phyloP scores from a whole-genome alignment of 441 rosid genomes.

The Populus trichocarpa region DNA sequence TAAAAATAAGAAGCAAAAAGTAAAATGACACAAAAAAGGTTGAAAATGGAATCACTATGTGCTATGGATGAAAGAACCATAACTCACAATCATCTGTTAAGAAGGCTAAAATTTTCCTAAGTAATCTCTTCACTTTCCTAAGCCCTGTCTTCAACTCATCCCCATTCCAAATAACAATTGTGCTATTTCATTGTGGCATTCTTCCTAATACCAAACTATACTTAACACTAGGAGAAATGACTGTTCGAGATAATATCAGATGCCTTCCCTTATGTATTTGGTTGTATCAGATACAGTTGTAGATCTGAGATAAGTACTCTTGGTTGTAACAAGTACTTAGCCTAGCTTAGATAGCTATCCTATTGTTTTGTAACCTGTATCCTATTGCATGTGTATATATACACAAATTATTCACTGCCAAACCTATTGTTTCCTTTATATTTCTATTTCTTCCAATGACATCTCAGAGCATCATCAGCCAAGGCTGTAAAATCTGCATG shows the following conservation, averaged over 20 bases:
- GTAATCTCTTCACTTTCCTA: not conserved
- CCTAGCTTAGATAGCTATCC: too few relatives aligned
- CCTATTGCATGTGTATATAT: too few relatives aligned
- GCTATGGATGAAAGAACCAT: not conserved
- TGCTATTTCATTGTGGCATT: not conserved
- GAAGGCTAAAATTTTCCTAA: not conserved
- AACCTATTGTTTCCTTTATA: too few relatives aligned
- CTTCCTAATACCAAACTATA: not conserved
- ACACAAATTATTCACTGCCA: too few relatives aligned
- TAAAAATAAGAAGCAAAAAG: not conserved
- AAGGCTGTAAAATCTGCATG: not conserved
- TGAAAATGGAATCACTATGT: not conserved
- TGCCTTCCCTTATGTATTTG: too few relatives aligned
- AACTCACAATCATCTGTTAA: not conserved
- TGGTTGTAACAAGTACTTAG: too few relatives aligned
- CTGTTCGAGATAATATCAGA: too few relatives aligned
- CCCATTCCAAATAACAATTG: not conserved
- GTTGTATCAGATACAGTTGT: too few relatives aligned
- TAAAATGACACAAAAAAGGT: too few relatives aligned
- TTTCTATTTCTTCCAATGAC: not conserved
- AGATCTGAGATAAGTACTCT: too few relatives aligned
- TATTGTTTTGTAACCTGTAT: too few relatives aligned
- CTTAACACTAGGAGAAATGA: not conserved
- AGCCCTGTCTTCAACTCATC: not conserved
- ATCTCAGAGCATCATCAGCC: not conserved